Conservation (phyloP, 352 stramenopile species). For the Phytophthora gonapodyides region DNA sequence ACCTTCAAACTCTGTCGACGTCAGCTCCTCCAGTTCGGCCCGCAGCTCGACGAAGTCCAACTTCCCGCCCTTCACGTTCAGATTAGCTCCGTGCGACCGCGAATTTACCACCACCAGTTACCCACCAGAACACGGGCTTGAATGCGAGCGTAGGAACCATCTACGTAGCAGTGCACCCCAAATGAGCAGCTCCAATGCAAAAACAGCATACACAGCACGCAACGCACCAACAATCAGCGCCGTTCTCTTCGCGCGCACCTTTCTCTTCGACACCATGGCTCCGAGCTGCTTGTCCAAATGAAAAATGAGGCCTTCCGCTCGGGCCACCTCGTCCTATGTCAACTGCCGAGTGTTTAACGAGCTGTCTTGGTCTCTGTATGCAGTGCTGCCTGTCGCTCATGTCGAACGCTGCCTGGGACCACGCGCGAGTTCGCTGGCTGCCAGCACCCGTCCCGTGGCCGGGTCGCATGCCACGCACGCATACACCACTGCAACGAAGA, state of each 20-base stretch:
- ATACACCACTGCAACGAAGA: no score
- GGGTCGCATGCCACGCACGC: no score
- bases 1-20: constrained; percentile 47
- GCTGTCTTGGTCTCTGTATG: no score
- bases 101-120: neutral
- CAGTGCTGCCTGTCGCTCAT: no score
- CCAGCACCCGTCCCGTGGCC: no score
- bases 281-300: no score
- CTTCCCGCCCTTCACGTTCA: constrained; percentile 37
- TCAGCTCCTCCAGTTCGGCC: constrained; percentile 48
- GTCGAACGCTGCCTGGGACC: no score
- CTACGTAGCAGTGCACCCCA: constrained; percentile 9
- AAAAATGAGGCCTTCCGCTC: no score
- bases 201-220: neutral
- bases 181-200: neutral
- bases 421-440: no score
- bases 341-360: no score
- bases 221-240: constrained; percentile 19
- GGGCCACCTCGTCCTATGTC: no score
- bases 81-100: neutral
- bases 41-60: constrained; percentile 61
- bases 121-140: constrained; percentile 13
- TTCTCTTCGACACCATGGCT: no score
- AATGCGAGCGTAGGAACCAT: constrained; percentile 29
- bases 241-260: neutral